These are phyloP conservation scores for Colletotrichum sp. DNA, from an alignment of 2,329 filamentous ascomycete genomes.

Conservation along the genomic window DNA sequence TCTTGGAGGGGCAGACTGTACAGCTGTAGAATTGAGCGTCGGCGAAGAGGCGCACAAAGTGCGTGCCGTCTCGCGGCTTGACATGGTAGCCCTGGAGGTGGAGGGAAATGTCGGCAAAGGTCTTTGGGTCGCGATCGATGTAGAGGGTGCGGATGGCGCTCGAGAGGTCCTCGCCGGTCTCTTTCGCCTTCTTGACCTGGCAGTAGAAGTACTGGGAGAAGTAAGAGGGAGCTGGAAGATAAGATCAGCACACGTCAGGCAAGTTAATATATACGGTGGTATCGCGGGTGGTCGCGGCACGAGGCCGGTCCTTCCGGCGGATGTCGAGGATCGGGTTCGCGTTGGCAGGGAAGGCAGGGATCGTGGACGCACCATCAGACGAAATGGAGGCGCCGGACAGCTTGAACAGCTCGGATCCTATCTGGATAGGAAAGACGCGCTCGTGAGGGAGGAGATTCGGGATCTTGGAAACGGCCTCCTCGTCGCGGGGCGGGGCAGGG, in stretches of 20 bases:
- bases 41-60: constrained; percentile 92
- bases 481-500: constrained; percentile 27
- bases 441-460: constrained; percentile 69
- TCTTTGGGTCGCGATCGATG: constrained; percentile 90
- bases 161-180: constrained; percentile 58
- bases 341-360: neutral
- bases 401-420: constrained; percentile 74
- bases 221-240: constrained; percentile 80
- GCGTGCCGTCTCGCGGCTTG: constrained; percentile 77
- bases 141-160: constrained; percentile 78
- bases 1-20: constrained; percentile 44
- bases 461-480: constrained; percentile 49
- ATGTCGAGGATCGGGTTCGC: neutral
- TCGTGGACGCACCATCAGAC: constrained; percentile 66
- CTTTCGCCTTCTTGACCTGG: constrained; percentile 72
- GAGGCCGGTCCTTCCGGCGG: neutral
- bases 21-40: constrained; percentile 94
- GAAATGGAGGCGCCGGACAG: constrained; percentile 76
- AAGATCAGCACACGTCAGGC: neutral
- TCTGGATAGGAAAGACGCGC: constrained; percentile 77
- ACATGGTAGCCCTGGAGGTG: constrained; percentile 95
- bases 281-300: neutral
- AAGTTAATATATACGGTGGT: neutral
- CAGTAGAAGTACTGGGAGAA: constrained; percentile 94
- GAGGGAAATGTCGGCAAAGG: constrained; percentile 86